These are phyloP conservation scores for Poa annua DNA, from an alignment of 176 grass and related monocot species.

Conservation along the genomic window DNA sequence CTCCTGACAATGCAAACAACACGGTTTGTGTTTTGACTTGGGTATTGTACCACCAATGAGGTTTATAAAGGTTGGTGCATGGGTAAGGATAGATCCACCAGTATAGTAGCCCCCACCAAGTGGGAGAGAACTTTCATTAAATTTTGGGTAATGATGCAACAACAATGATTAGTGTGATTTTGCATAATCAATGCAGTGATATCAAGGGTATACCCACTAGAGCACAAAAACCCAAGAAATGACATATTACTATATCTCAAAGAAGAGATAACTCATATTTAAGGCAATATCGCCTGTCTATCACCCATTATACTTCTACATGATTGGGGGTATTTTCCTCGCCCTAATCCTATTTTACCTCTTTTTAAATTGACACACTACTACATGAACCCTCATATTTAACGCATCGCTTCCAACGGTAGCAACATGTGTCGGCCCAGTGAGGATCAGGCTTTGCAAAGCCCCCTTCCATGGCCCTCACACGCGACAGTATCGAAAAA, in stretches of 20 bases:
- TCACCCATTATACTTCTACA: too few relatives aligned
- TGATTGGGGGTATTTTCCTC: too few relatives aligned
- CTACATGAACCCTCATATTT: too few relatives aligned
- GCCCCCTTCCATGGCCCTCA: too few relatives aligned
- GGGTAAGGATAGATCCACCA: not conserved
- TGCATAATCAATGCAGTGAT: too few relatives aligned
- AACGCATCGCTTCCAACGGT: too few relatives aligned
- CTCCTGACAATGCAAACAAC: not conserved
- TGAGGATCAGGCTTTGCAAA: too few relatives aligned
- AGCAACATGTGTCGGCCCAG: too few relatives aligned
- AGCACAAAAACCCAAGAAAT: not conserved
- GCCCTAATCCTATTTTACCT: too few relatives aligned
- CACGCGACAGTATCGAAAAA: too few relatives aligned
- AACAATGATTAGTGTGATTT: not conserved
- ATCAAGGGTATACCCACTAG: not conserved
- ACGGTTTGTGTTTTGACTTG: not conserved
- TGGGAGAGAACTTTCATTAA: not conserved
- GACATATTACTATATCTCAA: not conserved
- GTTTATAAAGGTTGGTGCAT: not conserved
- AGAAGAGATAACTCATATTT: not conserved
- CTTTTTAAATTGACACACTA: too few relatives aligned
- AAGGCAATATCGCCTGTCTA: too few relatives aligned
- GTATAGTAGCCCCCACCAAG: not conserved
- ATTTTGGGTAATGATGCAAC: not conserved
- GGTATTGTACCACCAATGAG: not conserved